A percentile compares a stretch with the other conserved stretches of the same genome.
Conservation (phyloP, 352 stramenopile genomes). For the Phytophthora hybrid region DNA sequence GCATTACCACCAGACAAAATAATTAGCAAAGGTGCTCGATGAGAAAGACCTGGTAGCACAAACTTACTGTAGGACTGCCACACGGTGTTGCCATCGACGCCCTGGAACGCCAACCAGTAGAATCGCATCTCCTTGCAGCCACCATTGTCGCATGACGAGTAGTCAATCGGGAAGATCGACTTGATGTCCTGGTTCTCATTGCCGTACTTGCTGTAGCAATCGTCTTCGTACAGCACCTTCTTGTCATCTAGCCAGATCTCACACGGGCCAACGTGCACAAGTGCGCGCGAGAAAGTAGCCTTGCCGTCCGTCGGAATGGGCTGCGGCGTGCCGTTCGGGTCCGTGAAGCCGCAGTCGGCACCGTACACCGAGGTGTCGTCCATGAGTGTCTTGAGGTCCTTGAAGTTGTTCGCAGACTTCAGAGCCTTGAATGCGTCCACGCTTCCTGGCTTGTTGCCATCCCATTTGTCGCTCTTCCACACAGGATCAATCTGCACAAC, state of each 20-base stretch:
- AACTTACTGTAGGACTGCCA: conserved; percentile 59
- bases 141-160: conserved; percentile 39
- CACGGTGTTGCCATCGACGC: conserved; percentile 44
- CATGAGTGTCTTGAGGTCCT: conserved; percentile 44
- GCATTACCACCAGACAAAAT: conserved; percentile 3
- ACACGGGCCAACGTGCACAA: conserved; percentile 45
- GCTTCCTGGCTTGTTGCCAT: conserved; percentile 45
- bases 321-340: conserved; percentile 43
- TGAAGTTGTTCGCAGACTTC: conserved; percentile 43
- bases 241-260: conserved; percentile 55
- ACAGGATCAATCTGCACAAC: conserved; percentile 46
- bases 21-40: conserved; percentile 1
- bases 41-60: background rate
- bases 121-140: conserved; percentile 53
- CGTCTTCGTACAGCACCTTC: conserved; percentile 41
- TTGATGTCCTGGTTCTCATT: conserved; percentile 51
- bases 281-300: conserved; percentile 42
- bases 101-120: conserved; percentile 56
- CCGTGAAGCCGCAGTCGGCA: conserved; percentile 47
- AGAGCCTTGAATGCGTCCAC: conserved; percentile 35
- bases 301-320: conserved; percentile 46
- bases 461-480: conserved; percentile 39
- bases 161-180: conserved; percentile 51
- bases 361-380: conserved; percentile 48
- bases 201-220: conserved; percentile 46